Conservation (phyloP, 495 filamentous ascomycete species). For the Pyrenula aspistea region DNA sequence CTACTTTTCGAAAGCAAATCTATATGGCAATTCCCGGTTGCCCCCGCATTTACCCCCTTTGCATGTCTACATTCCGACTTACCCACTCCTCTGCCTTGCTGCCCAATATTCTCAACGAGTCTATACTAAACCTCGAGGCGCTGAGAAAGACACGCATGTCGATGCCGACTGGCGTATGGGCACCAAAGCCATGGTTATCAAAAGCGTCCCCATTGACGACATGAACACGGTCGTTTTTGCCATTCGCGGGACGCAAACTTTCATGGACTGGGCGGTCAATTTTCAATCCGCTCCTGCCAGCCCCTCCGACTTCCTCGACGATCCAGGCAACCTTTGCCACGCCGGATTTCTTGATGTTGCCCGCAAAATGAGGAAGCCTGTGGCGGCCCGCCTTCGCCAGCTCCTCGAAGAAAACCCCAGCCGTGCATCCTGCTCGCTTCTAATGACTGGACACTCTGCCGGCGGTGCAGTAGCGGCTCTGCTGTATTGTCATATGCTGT, state of each 20-base stretch:
- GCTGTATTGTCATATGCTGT: conserved; percentile 68
- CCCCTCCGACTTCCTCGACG: conserved; percentile 60
- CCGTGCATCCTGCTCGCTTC: conserved; percentile 53
- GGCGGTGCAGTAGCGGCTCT: conserved; percentile 70
- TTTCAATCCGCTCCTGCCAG: conserved; percentile 49
- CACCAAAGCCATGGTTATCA: conserved; percentile 76
- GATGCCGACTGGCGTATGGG: conserved; percentile 56
- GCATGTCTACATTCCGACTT: conserved; percentile 51
- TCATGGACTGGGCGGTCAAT: conserved; percentile 80
- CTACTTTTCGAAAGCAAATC: conserved; percentile 65
- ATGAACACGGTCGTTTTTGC: conserved; percentile 69
- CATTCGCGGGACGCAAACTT: conserved; percentile 64
- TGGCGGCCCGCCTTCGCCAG: conserved; percentile 53
- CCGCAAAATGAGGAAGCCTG: conserved; percentile 57
- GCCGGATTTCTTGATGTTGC: conserved; percentile 66
- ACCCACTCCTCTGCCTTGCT: conserved; percentile 59
- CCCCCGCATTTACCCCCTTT: conserved; percentile 52
- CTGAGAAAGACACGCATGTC: conserved; percentile 51
- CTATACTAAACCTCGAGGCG: conserved; percentile 48
- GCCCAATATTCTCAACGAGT: conserved; percentile 61
- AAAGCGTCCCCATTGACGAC: conserved; percentile 61
- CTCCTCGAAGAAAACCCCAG: conserved; percentile 58
- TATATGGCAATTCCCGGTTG: conserved; percentile 69
- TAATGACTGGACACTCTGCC: conserved; percentile 76
- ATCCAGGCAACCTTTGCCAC: conserved; percentile 64